A percentile compares a stretch with the other conserved stretches of the same genome.
phyloP scores from a whole-genome alignment of 2,329 filamentous ascomycete species.

The Moelleriella libera region DNA sequence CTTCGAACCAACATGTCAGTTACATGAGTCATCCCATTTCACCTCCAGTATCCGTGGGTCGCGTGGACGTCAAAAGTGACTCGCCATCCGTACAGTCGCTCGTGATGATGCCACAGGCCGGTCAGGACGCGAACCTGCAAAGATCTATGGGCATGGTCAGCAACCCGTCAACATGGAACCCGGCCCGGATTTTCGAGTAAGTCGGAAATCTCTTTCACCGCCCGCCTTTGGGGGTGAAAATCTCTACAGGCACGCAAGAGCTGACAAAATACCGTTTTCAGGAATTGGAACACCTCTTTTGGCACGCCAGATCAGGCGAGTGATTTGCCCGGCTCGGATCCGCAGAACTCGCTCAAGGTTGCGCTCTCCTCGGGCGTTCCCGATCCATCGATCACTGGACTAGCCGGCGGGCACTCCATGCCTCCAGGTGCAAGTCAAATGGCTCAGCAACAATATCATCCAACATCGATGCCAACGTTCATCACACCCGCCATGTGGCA shows the following conservation, averaged over 20 bases:
- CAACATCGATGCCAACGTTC: conserved; percentile 40
- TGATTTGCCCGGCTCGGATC: conserved; percentile 14
- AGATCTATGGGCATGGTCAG: conserved; percentile 48
- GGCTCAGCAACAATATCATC: conserved; percentile 35
- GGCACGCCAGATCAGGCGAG: conserved; percentile 43
- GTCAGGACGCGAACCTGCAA: conserved; percentile 33
- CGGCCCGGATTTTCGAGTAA: conserved; percentile 80
- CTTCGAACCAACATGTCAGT: conserved; percentile 39
- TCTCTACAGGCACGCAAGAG: too few species aligned
- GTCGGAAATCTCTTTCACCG: conserved; percentile 18
- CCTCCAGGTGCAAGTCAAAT: conserved; percentile 30
- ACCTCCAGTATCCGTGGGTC: conserved; percentile 62
- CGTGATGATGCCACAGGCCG: conserved; percentile 53
- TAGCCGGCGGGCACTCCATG: conserved; percentile 29
- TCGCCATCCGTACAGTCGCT: conserved; percentile 59
- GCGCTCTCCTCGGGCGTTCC: conserved; percentile 36
- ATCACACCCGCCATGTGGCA: conserved; percentile 63
- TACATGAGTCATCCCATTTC: conserved; percentile 60
- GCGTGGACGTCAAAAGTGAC: conserved; percentile 63
- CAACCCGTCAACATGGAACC: conserved; percentile 65
- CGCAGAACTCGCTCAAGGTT: conserved; percentile 22
- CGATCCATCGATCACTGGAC: conserved; percentile 36
- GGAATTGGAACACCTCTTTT: conserved; percentile 93
- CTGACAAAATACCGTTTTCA: conserved; percentile 17
- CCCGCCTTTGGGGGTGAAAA: too few species aligned